phyloP scores from a whole-genome alignment of 345 rosid species.

The Salix koriyanagi region DNA sequence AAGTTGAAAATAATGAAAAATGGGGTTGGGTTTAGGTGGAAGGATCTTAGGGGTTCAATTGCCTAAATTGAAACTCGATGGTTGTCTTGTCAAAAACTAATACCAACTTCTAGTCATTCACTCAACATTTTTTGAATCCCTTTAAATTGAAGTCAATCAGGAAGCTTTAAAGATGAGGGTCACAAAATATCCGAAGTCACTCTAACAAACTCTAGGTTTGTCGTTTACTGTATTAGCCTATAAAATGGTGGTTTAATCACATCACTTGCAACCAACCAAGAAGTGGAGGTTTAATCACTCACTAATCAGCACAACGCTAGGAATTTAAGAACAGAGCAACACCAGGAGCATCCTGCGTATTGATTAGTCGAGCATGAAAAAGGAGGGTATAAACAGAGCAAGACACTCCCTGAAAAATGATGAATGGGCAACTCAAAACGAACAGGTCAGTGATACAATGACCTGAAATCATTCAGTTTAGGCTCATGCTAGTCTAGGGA shows the following conservation, averaged over 20 bases:
- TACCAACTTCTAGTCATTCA: no score
- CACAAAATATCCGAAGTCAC: no score
- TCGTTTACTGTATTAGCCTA: neutral
- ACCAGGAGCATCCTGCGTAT: neutral
- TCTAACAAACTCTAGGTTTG: neutral
- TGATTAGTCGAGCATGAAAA: neutral
- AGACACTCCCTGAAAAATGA: conserved; percentile 1
- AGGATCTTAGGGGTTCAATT: no score
- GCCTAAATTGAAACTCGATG: no score
- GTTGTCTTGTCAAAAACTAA: no score
- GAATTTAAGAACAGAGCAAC: neutral
- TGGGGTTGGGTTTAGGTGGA: no score
- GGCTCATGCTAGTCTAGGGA: conserved; percentile 7
- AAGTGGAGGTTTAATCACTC: neutral
- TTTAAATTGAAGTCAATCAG: no score
- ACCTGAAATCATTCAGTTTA: conserved; percentile 12
- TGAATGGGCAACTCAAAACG: neutral
- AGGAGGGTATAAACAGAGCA: conserved; percentile 6
- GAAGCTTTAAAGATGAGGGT: no score
- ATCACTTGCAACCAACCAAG: neutral
- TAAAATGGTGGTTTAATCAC: neutral
- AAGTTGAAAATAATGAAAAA: no score
- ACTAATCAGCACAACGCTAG: neutral
- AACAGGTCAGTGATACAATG: conserved; percentile 3
- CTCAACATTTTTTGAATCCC: no score